Conservation (phyloP, 441 rosid species). For the Biscutella auriculata region DNA sequence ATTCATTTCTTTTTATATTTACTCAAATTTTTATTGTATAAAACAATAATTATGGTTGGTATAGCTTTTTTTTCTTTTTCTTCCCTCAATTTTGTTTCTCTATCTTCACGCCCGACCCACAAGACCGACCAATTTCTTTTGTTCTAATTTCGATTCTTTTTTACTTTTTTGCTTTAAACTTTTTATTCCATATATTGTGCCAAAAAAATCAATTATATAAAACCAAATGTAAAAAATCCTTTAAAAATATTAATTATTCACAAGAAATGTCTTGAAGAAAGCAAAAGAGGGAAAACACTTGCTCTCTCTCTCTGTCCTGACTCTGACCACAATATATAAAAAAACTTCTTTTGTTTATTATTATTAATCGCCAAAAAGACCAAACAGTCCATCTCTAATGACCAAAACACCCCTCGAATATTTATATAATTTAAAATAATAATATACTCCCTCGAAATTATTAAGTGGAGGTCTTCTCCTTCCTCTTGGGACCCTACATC, state of each 20-base stretch:
- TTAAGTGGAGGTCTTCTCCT: slow-evolving; percentile 22
- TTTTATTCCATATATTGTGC: slow-evolving; percentile 1
- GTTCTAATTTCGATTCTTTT: slow-evolving; percentile 18
- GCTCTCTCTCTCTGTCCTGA: slow-evolving; percentile 26
- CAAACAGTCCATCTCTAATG: not conserved
- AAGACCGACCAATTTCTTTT: slow-evolving; percentile 19
- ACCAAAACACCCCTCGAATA: slow-evolving; percentile 14
- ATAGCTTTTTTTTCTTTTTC: not conserved
- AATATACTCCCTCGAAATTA: not conserved
- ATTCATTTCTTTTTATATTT: not conserved
- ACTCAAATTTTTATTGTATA: not conserved
- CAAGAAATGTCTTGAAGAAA: slow-evolving; percentile 24
- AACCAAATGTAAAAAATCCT: not conserved
- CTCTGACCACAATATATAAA: slow-evolving; percentile 21
- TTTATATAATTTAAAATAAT: not conserved
- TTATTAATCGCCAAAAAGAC: not conserved
- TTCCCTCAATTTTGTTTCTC: not conserved
- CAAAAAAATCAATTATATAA: too few relatives aligned
- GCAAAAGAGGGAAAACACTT: slow-evolving; percentile 24
- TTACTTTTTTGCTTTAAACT: slow-evolving; percentile 10
- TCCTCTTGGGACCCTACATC: slow-evolving; percentile 25
- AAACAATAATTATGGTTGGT: slow-evolving; percentile 17
- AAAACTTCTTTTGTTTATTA: not conserved
- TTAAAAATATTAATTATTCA: slow-evolving; percentile 13
- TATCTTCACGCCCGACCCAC: slow-evolving; percentile 23